Base-by-base conservation (phyloP, 352 stramenopile genomes). In the Thraustochytrium striatum region DNA sequence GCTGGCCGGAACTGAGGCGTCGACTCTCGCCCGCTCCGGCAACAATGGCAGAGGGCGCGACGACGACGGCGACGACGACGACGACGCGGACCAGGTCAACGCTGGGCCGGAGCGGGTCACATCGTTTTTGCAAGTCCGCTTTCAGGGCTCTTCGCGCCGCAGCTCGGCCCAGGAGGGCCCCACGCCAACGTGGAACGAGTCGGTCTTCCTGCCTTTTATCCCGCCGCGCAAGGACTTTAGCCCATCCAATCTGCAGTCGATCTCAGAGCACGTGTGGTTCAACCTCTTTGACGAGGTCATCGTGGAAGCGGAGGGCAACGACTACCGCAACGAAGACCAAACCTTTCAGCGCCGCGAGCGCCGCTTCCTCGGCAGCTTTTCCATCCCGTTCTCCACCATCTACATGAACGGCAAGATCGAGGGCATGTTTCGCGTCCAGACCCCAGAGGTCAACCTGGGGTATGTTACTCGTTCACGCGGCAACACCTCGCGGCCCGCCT, bases 181-280 rank as follows among this genome's bases (percentile, higher is more conserved):
- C 13, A 69, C 88, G 16, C 90, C 92, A 1, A 85, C 90, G 79
- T 98, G 93, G 93, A 96, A 97, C 85, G 89, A 97, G 82, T 96
- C 92, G 5, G 43, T 97, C 8, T 83, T 87, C 13, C 57, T 98
- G 43, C 90, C 93, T 19, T 95, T 97, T 81, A 85, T 85, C 38
- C 86, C 91, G 8, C 89, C 89, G 13, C 84, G 88, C 41, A 86
- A 91, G 70, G 90, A 95, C 80, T 95, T 88, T 86, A 93, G 85
- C 7, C 87, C 90, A 1, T 85, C 86, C 19, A 86, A 85, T 11
- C 87, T 96, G 21, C 82, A 87, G 38, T 86, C 85, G 28, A 86
- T 91, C 5, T 82, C 86, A 21, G 91, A 97, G 70, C 82, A 87
- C 2, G 85, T 98, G 33, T 84, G 86, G 5, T 84, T 98, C 21